phyloP scores from a whole-genome alignment of 2,329 filamentous ascomycete genomes.

The Cytospora leucostoma region DNA sequence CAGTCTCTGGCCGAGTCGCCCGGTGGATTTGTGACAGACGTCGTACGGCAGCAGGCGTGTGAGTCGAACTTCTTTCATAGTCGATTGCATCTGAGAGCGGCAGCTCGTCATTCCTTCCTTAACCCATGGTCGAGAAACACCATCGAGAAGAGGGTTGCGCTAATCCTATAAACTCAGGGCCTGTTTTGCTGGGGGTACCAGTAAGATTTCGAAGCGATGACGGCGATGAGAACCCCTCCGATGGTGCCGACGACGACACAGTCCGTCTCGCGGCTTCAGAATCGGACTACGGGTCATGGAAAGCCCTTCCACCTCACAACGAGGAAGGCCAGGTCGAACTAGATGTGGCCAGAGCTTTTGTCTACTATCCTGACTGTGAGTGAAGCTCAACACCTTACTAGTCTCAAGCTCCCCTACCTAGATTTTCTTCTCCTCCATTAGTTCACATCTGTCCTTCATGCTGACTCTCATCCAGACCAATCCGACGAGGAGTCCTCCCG shows the following conservation, averaged over 20 bases:
- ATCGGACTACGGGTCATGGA: slow-evolving; percentile 48
- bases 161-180: slow-evolving; percentile 51
- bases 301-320: slow-evolving; percentile 68
- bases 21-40: slow-evolving; percentile 69
- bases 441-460: not conserved
- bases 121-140: not conserved
- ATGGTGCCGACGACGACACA: slow-evolving; percentile 29
- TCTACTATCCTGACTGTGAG: slow-evolving; percentile 87
- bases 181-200: slow-evolving; percentile 54
- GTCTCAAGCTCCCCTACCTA: slow-evolving; percentile 7
- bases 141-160: not conserved
- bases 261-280: slow-evolving; percentile 16
- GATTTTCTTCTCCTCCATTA: not conserved
- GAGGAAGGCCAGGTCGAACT: slow-evolving; percentile 91
- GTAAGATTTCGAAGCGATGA: slow-evolving; percentile 30
- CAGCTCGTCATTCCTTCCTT: slow-evolving; percentile 8
- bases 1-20: slow-evolving; percentile 59
- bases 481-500: slow-evolving; percentile 67
- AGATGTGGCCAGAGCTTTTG: slow-evolving; percentile 94
- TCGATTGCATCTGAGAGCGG: slow-evolving; percentile 1
- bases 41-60: slow-evolving; percentile 76
- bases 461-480: slow-evolving; percentile 52
- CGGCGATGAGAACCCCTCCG: slow-evolving; percentile 27
- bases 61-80: slow-evolving; percentile 43
- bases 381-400: slow-evolving; percentile 2